Evolutionary conservation across 805 yeast genomes (phyloP).

Genomic region (Candida sakaeoensis): DNA sequence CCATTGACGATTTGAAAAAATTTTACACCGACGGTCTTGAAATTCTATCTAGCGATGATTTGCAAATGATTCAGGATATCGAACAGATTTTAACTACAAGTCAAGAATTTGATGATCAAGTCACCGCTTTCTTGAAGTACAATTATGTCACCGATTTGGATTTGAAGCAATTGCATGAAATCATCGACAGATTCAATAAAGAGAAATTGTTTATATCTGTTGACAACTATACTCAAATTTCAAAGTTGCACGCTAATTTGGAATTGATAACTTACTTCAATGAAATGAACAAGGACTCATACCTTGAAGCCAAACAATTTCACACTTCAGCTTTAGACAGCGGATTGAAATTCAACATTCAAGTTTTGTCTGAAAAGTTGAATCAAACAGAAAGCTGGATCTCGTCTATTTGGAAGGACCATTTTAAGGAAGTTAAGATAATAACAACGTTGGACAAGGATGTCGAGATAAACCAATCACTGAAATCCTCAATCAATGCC

Average conservation of each 20-base stretch:
- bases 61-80: constrained; percentile 28
- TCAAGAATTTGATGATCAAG: constrained; percentile 17
- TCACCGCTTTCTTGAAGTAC: constrained; percentile 16
- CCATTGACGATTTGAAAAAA: constrained; percentile 23
- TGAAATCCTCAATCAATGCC: constrained; percentile 18
- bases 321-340: constrained; percentile 19
- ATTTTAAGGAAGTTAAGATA: constrained; percentile 13
- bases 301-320: constrained; percentile 22
- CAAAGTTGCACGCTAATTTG: constrained; percentile 21
- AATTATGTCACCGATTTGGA: constrained; percentile 13
- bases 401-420: constrained; percentile 11
- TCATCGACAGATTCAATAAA: constrained; percentile 17
- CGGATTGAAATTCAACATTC: constrained; percentile 17
- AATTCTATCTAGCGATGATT: constrained; percentile 26
- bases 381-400: constrained; percentile 23
- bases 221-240: constrained; percentile 25
- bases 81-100: constrained; percentile 24
- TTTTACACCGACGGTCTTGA: constrained; percentile 27
- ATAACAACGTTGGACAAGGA: constrained; percentile 18
- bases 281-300: constrained; percentile 10
- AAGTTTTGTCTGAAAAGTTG: constrained; percentile 14
- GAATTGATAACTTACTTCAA: constrained; percentile 15
- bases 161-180: constrained; percentile 16
- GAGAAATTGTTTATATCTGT: constrained; percentile 22
- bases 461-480: constrained; percentile 14